Base-by-base conservation (phyloP, 2,329 filamentous ascomycete genomes). In the Stagonosporopsis cucurbitacearum region DNA sequence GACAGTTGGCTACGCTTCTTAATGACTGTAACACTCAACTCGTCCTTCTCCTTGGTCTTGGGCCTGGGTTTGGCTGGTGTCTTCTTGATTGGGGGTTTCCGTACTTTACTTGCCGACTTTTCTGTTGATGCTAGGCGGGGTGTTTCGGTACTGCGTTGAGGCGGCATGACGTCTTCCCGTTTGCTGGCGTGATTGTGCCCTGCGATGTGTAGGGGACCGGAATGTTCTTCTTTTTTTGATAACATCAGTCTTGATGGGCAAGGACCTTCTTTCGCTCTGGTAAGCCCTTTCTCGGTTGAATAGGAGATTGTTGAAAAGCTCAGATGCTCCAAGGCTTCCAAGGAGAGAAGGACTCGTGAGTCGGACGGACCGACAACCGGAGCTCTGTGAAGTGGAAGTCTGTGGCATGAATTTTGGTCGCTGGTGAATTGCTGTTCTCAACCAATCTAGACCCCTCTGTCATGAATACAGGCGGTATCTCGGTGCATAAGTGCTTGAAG, bases 281-380 rank as follows among this genome's bases (percentile, higher is more conserved):
- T 54, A 58, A 1, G 55, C 60, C 15, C 25, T 57, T 26, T 55
- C 44, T 3, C 60, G 45, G 9, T 36, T 47, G 28, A 47, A 30
- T 8, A 66, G 52, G 2, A 67, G 36, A 33, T 55, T 40, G 23
- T 56, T 36, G 13, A 50, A 35, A 2, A 43, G 22, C 4, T 47
- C 44, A 19, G 35, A 17, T 19, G 2, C 43, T 1, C 40, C 32
- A 6, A 58, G 45, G 15, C 40, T 40, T 9, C 42, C 39, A 2
- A 46, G 9, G 1, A 32, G 20, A 2, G 8, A 22, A 4, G 39
- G 32, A 6, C 30, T 36, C n/a, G 11, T 42, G 3, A 13, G 7
- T n/a, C 7, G 42, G 6, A 20, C 19, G 6, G 32, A 6, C 3
- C n/a, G 13, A 15, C 20, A 22, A 1, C 4, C 15, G 7, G 20